Conservation (phyloP, 2,329 filamentous ascomycete genomes). For the Fusarium mangiferae region DNA sequence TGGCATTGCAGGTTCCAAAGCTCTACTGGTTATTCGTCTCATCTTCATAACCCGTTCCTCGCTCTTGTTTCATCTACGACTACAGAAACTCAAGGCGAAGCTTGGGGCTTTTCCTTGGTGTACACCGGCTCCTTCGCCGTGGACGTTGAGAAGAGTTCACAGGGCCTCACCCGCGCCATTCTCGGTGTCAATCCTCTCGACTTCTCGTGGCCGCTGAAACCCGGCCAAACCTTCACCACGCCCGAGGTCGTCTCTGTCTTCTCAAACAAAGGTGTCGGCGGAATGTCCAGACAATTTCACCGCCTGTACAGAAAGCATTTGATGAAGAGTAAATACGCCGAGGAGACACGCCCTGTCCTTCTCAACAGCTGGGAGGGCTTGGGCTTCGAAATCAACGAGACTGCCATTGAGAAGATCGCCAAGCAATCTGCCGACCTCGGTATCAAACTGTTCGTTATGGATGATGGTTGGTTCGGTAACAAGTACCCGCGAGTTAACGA, state of each 20-base stretch:
- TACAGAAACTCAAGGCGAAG: constrained; percentile 69
- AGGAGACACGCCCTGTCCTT: constrained; percentile 63
- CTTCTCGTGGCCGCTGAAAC: constrained; percentile 65
- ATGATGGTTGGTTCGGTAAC: constrained; percentile 74
- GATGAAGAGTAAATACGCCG: constrained; percentile 66
- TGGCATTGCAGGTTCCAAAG: constrained; percentile 63
- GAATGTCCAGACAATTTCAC: constrained; percentile 72
- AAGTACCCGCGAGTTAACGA: constrained; percentile 69
- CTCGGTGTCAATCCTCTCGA: constrained; percentile 70
- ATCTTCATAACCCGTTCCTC: constrained; percentile 73
- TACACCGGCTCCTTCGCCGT: constrained; percentile 72
- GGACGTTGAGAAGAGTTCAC: constrained; percentile 69
- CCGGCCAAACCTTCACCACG: constrained; percentile 67
- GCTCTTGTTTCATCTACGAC: constrained; percentile 65
- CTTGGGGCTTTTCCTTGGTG: constrained; percentile 72
- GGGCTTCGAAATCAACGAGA: constrained; percentile 66
- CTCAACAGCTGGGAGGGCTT: constrained; percentile 76
- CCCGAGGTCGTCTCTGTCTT: constrained; percentile 73
- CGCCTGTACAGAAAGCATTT: constrained; percentile 70
- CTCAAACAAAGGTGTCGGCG: constrained; percentile 66
- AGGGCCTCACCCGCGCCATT: constrained; percentile 68
- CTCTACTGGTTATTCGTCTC: constrained; percentile 69
- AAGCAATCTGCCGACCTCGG: constrained; percentile 67
- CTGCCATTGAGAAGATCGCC: constrained; percentile 64
- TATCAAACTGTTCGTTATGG: constrained; percentile 70